Conservation (phyloP, 106 monocot genomes). For the Phalaenopsis aphrodite region DNA sequence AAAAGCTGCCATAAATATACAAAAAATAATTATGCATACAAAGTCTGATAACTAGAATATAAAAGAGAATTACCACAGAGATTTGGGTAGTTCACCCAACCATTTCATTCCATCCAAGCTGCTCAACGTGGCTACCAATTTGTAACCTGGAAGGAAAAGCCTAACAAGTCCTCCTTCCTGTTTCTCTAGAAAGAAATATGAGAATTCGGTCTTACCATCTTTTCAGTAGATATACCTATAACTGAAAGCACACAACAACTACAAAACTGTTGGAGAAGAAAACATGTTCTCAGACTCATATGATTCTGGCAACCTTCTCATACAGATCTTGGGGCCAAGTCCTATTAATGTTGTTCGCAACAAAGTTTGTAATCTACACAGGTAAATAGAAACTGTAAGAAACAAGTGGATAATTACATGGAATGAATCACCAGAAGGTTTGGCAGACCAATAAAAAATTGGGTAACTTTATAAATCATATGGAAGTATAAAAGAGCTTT, state of each 20-base stretch:
- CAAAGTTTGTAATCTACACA: slow-evolving; percentile 74
- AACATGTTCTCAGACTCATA: slow-evolving; percentile 13
- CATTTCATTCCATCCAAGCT: background rate
- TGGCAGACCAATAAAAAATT: no score
- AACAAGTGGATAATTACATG: no score
- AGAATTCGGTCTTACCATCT: background rate
- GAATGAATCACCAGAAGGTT: no score
- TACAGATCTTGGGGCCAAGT: slow-evolving; percentile 93
- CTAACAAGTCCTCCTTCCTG: background rate
- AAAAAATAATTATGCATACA: no score
- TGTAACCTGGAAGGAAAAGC: background rate
- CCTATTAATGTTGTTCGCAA: slow-evolving; percentile 80
- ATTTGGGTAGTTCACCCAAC: background rate
- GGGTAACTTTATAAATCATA: no score
- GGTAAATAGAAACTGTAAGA: no score
- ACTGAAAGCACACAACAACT: background rate
- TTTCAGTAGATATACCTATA: background rate
- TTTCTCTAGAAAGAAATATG: background rate
- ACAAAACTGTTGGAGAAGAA: no score
- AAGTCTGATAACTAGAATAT: background rate
- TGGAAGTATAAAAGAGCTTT: no score
- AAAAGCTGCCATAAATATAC: no score
- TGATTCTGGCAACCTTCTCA: slow-evolving; percentile 72
- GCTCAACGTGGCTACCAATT: background rate
- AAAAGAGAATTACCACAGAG: background rate